Conservation (phyloP, 371 early-diverging fungal genomes). For the Mycotypha africana region DNA sequence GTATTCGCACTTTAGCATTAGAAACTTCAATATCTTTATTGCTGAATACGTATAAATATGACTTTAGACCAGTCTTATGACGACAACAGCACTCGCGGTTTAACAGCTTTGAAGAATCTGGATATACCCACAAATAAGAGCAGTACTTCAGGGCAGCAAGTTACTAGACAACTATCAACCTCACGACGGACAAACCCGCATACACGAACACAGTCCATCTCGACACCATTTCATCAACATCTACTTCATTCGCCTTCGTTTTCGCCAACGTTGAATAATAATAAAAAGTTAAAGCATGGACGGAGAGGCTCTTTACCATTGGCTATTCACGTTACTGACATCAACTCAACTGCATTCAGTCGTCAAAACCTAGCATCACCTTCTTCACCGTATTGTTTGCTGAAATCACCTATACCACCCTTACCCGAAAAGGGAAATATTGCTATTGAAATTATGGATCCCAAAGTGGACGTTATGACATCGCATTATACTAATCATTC, state of each 20-base stretch:
- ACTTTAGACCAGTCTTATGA: no score
- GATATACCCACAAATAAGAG: no score
- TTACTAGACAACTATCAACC: no score
- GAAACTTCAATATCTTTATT: no score
- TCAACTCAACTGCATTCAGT: neutral
- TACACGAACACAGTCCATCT: constrained; percentile 20
- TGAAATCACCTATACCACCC: constrained; percentile 12
- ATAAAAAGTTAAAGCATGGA: constrained; percentile 8
- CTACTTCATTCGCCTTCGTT: no score
- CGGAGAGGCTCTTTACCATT: constrained; percentile 22
- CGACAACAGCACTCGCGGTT: no score
- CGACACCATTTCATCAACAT: constrained; percentile 16
- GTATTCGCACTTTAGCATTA: no score
- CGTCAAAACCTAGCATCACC: constrained; percentile 3
- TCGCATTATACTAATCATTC: constrained; percentile 9
- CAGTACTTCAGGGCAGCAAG: no score
- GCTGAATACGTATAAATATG: no score
- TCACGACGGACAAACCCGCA: constrained; percentile 13
- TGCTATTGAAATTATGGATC: constrained; percentile 23
- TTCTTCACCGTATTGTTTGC: constrained; percentile 3
- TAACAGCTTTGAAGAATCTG: no score
- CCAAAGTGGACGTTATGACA: constrained; percentile 9
- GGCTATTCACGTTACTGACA: constrained; percentile 2
- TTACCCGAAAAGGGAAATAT: constrained; percentile 21
- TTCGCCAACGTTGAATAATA: no score